Evolutionary conservation across 306 rosid genomes (phyloP).

Genomic region (Betula pendula): DNA sequence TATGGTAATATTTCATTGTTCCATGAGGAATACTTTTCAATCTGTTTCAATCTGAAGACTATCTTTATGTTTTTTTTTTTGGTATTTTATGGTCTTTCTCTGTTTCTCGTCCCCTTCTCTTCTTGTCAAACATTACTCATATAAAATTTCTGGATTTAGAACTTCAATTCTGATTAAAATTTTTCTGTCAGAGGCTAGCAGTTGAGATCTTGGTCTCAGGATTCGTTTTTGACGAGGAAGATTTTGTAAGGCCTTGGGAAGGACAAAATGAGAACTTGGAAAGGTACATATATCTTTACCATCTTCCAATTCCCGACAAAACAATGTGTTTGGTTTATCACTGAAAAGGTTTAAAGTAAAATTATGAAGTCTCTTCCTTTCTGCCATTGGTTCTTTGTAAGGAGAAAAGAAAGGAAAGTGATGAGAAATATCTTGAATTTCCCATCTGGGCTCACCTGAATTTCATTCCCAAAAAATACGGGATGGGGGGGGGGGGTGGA

Average conservation of each 20-base stretch:
- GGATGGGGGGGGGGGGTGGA: too few relatives aligned
- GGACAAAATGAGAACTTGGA: constrained; percentile 59
- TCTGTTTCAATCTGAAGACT: constrained; percentile 7
- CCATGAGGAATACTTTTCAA: not conserved
- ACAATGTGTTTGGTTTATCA: not conserved
- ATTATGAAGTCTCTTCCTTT: not conserved
- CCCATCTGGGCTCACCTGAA: not conserved
- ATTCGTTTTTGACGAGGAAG: constrained; percentile 68
- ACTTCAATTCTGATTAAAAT: constrained; percentile 12
- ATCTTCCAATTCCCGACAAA: constrained; percentile 15
- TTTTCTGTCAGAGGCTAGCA: constrained; percentile 60
- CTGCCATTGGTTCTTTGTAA: not conserved
- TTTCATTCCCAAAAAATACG: not conserved
- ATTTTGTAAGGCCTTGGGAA: constrained; percentile 87
- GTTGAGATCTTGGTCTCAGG: constrained; percentile 87
- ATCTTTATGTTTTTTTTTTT: not conserved
- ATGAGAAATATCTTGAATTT: not conserved
- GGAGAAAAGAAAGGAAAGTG: not conserved
- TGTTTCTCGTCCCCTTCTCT: constrained; percentile 10
- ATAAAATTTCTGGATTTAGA: constrained; percentile 19
- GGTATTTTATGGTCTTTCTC: constrained; percentile 19
- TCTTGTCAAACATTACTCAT: constrained; percentile 4
- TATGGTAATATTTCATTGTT: not conserved
- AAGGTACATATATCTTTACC: constrained; percentile 48
- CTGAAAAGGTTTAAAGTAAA: not conserved